Percentiles rank a stretch among this genome's conserved stretches.
These are phyloP conservation scores for Brassica hybrid DNA, from an alignment of 441 rosid species.

Conservation along the genomic window DNA sequence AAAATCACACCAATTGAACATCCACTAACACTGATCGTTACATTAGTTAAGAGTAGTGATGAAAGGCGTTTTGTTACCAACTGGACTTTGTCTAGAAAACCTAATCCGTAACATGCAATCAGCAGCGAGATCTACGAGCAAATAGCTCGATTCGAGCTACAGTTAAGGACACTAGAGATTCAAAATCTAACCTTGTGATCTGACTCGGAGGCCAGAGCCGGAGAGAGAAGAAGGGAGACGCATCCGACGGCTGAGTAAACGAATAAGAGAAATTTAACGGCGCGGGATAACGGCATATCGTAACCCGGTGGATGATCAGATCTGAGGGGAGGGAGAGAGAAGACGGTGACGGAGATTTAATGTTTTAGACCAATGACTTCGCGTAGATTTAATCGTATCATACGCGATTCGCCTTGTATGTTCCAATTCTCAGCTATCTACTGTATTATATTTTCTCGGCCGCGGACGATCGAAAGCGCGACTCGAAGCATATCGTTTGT, in stretches of 20 bases:
- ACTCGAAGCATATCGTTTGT: no score
- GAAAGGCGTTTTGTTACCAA: no score
- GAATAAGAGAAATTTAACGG: slow-evolving; percentile 26
- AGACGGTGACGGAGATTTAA: slow-evolving; percentile 8
- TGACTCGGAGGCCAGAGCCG: slow-evolving; percentile 38
- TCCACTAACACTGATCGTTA: no score
- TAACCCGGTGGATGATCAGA: slow-evolving; percentile 30
- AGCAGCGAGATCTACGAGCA: slow-evolving; percentile 31
- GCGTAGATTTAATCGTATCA: no score
- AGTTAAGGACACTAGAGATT: slow-evolving; percentile 18
- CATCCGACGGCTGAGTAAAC: slow-evolving; percentile 12
- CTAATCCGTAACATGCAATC: slow-evolving; percentile 19
- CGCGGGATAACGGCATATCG: slow-evolving; percentile 38
- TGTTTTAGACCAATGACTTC: slow-evolving; percentile 21
- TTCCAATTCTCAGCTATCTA: no score
- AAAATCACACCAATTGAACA: no score
- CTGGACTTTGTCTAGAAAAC: no score
- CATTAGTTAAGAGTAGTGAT: no score
- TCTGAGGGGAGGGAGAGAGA: slow-evolving; percentile 28
- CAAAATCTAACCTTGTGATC: slow-evolving; percentile 40
- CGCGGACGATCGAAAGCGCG: no score
- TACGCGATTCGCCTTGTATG: no score
- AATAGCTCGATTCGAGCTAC: slow-evolving; percentile 21
- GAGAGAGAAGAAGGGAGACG: slow-evolving; percentile 34
- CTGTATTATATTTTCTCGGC: no score